Base-by-base conservation (phyloP, 1,284 basidiomycete genomes). In the Boletellus sp. region DNA sequence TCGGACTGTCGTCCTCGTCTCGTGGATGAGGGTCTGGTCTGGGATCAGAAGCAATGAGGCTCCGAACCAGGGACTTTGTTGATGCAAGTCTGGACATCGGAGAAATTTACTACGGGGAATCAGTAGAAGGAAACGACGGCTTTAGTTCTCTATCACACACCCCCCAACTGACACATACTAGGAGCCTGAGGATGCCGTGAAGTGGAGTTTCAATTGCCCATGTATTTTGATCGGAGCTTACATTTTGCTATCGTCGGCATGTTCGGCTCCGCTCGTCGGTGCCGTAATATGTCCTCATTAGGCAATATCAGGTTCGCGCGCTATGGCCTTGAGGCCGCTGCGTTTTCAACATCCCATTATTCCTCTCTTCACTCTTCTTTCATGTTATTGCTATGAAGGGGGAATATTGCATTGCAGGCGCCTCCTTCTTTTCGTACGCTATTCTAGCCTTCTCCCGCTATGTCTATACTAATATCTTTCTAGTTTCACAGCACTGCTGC, bases 351-450 rank as follows among this genome's bases (percentile, higher is more conserved):
- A 41, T 45, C 48, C 45, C 47, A 53, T 50, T 52, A 42, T 51
- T 45, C 47, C 48, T 53, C 47, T 51, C 17, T 45, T 30, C 36
- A 20, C 45, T 34, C 53, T 52, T 41, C 45, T 51, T 63, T 57
- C 52, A 60, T 60, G 62, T 44, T 43, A 58, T 53, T 35, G 53
- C 41, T 60, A 79, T 86, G 78, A 82, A 76, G 49, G 85, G 85
- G 27, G 85, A 87, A 74, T 53, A 84, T 52, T 88, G 82, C 64
- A 75, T 89, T 33, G 79, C 81, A 48, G 66, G 77, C 51, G 84
- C 79, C 46, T 78, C 84, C 39, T 55, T 87, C 48, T 70, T 88
- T 44, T 81, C 85, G 86, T 85, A 61, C 53, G 80, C 75, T 25
- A 19, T 52, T 44, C 45, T 34, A 42, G 32, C 27, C 20, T 33